phyloP scores from a whole-genome alignment of 164 flowering plant genomes.

The Taxillus chinensis region DNA sequence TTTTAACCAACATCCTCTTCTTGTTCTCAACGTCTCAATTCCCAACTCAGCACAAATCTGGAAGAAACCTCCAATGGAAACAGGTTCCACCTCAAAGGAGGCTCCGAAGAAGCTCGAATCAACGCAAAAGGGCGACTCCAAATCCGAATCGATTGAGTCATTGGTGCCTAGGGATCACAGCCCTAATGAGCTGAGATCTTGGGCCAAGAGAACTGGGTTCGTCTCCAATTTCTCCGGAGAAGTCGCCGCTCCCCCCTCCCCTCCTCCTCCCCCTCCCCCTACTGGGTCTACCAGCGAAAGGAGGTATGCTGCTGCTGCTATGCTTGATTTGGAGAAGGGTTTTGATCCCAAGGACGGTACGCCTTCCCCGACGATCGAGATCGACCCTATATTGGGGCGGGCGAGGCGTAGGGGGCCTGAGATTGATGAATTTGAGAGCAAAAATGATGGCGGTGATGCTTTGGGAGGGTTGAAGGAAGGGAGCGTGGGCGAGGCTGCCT shows the following conservation, averaged over 20 bases:
- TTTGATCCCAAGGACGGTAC: slow-evolving; percentile 24
- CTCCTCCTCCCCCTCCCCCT: slow-evolving; percentile 13
- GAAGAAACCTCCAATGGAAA: slow-evolving; percentile 36
- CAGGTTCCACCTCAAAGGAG: slow-evolving; percentile 50
- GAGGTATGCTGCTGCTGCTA: slow-evolving; percentile 15
- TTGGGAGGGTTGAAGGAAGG: slow-evolving; percentile 19
- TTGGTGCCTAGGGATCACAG: slow-evolving; percentile 61
- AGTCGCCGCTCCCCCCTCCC: slow-evolving; percentile 12
- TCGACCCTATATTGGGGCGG: slow-evolving; percentile 64
- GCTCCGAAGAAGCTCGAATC: slow-evolving; percentile 11
- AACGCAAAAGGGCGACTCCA: slow-evolving; percentile 20
- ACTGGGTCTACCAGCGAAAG: slow-evolving; percentile 15
- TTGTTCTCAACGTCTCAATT: background rate
- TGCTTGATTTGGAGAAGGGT: slow-evolving; percentile 49
- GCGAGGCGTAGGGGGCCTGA: slow-evolving; percentile 33
- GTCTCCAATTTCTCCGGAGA: slow-evolving; percentile 64
- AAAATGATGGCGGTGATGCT: slow-evolving; percentile 18
- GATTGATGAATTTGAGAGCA: slow-evolving; percentile 34
- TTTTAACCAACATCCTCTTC: background rate
- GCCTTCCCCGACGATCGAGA: slow-evolving; percentile 58
- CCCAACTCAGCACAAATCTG: slow-evolving; percentile 11
- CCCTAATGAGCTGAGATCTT: slow-evolving; percentile 73
- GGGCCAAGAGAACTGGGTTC: slow-evolving; percentile 91
- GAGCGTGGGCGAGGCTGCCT: slow-evolving; percentile 20
- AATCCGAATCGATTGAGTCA: slow-evolving; percentile 45